These are phyloP conservation scores for Tricholoma sp. DNA, from an alignment of 768 basidiomycete genomes.

Conservation along the genomic window DNA sequence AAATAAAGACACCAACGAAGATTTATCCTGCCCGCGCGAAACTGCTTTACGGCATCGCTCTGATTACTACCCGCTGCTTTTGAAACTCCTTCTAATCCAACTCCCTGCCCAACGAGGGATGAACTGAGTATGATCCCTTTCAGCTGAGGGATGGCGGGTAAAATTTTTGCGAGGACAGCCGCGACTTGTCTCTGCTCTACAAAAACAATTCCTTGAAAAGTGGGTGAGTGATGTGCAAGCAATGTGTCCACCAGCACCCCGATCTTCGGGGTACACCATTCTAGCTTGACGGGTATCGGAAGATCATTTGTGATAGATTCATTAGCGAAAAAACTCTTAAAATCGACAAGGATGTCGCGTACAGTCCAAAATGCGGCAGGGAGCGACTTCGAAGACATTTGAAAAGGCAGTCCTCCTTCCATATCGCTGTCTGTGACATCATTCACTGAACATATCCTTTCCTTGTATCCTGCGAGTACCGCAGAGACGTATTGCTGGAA, in stretches of 20 bases:
- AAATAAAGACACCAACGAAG: slow-evolving; percentile 43
- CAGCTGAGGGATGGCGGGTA: slow-evolving; percentile 57
- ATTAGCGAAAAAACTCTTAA: slow-evolving; percentile 44
- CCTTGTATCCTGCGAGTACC: slow-evolving; percentile 23
- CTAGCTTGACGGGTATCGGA: slow-evolving; percentile 40
- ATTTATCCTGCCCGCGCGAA: slow-evolving; percentile 63
- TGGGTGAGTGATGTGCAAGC: slow-evolving; percentile 42
- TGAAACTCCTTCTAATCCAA: slow-evolving; percentile 35
- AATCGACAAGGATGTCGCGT: slow-evolving; percentile 37
- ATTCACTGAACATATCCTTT: neutral
- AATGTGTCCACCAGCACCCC: slow-evolving; percentile 58
- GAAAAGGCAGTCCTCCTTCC: slow-evolving; percentile 11
- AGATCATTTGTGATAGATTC: slow-evolving; percentile 23
- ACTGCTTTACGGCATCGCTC: slow-evolving; percentile 57
- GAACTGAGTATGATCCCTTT: slow-evolving; percentile 53
- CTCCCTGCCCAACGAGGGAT: slow-evolving; percentile 70
- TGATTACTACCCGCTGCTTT: slow-evolving; percentile 39
- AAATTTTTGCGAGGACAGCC: slow-evolving; percentile 56
- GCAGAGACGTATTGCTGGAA: slow-evolving; percentile 45
- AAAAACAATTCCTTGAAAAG: slow-evolving; percentile 82
- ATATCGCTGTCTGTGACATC: slow-evolving; percentile 12
- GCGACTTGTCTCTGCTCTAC: slow-evolving; percentile 84
- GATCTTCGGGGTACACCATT: slow-evolving; percentile 75
- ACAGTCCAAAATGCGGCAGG: slow-evolving; percentile 32
- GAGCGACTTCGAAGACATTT: slow-evolving; percentile 17